phyloP scores from a whole-genome alignment of 768 basidiomycete genomes.

The Leucosporidium creatinivorum region DNA sequence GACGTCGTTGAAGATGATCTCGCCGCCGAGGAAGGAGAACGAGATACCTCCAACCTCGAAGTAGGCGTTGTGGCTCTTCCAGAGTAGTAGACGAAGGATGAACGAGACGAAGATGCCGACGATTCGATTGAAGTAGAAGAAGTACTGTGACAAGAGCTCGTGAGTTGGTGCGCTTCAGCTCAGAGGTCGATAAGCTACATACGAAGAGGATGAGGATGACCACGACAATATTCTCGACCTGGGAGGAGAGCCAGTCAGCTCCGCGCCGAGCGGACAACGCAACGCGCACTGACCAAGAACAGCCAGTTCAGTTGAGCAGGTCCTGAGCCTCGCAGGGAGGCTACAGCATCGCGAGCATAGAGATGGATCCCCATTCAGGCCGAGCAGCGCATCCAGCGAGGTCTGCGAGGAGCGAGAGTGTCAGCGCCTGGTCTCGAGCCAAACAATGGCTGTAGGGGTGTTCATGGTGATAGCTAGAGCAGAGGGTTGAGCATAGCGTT shows the following conservation, averaged over 20 bases:
- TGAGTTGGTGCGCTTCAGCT: neutral
- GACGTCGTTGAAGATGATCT: conserved; percentile 80
- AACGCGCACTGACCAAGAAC: conserved; percentile 3
- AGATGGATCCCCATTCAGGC: neutral
- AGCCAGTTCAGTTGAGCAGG: conserved; percentile 21
- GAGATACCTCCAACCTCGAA: conserved; percentile 84
- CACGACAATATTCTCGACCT: conserved; percentile 8
- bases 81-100: conserved; percentile 61
- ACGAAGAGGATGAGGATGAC: conserved; percentile 17
- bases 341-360: conserved; percentile 1
- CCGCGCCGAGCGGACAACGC: no score
- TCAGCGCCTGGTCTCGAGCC: no score
- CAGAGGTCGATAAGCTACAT: neutral
- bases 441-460: no score
- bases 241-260: neutral
- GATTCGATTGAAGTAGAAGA: conserved; percentile 88
- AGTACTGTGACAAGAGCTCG: conserved; percentile 41
- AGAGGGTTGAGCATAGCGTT: no score
- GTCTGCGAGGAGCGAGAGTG: no score
- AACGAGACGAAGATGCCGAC: conserved; percentile 62
- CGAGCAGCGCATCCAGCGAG: no score
- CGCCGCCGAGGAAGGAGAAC: conserved; percentile 76
- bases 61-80: conserved; percentile 73
- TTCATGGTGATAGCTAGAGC: no score
- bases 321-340: neutral